A percentile compares a stretch with the other conserved stretches of the same genome.
Evolutionary conservation across 2,329 filamentous ascomycete genomes (phyloP).

Genomic region (Plenodomus lindquistii): DNA sequence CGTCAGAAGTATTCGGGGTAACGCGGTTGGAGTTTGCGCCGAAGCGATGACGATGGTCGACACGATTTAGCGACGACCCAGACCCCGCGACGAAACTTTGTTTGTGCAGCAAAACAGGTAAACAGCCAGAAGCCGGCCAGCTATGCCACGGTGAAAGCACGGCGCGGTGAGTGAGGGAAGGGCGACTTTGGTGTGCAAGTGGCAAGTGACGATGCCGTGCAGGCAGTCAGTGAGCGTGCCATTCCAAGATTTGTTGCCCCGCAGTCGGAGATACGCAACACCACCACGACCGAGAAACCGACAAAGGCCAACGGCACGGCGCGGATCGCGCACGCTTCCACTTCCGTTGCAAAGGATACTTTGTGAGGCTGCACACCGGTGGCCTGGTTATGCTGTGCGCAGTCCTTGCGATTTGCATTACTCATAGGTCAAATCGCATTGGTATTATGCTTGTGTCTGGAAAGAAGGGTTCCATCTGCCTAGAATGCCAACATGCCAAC

Average conservation of each 20-base stretch:
- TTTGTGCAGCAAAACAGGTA: background rate
- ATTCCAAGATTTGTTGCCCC: background rate
- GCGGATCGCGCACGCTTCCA: constrained; percentile 7
- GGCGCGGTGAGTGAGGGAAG: background rate
- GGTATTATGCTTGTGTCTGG: background rate
- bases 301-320: constrained; percentile 16
- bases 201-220: background rate
- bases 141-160: background rate
- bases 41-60: background rate
- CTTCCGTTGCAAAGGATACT: no score
- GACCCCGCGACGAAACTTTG: background rate
- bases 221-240: background rate
- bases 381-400: no score
- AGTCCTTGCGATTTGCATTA: no score
- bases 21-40: background rate
- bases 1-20: background rate
- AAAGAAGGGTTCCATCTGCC: no score
- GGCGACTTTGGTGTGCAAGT: background rate
- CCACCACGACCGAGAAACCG: background rate
- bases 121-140: background rate
- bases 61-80: no score
- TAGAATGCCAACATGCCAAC: background rate
- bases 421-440: no score
- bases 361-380: background rate
- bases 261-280: background rate